Evolutionary conservation across 139 green algal species (phyloP), one percentile per base, ranked within the genome.

Genomic region (Dunaliella primolecta): DNA sequence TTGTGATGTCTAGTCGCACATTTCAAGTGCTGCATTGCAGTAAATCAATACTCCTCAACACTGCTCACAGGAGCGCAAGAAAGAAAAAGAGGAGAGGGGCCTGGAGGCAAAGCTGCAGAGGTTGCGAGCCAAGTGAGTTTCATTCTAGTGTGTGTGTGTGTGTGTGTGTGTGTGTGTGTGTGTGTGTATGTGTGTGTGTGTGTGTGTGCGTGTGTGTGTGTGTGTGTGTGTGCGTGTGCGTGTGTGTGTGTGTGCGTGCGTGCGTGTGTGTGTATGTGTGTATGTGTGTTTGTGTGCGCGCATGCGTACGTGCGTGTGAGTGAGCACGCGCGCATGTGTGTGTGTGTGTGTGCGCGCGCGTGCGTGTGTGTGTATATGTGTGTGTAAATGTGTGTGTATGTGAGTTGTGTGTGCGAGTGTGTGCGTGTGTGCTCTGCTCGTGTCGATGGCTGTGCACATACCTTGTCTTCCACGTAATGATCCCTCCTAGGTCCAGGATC

Each of bases 121-220:
- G 1, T 85, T 98, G 31, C 94, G 94, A 35, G 75, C 91, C 24
- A 98, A 96, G 95, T 97, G 85, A 88, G 95, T 78, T 74, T 33
- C 46, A 64, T 15, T 25, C 2, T 36, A 35, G 7, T 64, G 2
- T 32, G 71, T 15, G 71, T 84, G 55, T 72, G 75, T 11, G 15
- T 24, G 57, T 36, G 35, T n/a, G n/a, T 74, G 56, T 74, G n/a
- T 29, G 64, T 20, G 3, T 56, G 70, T 15, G 30, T 33, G 55
- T 57, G 55, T 56, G 20, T n/a, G n/a, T n/a, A 80, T 15, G 71
- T 84, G 55, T 72, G 75, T 11, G 15, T 24, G 57, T 36, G 35
- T n/a, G n/a, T 74, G 56, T 74, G n/a, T 29, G 64, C 2, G 3
- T 56, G 70, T 15, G 30, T 33, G 55, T 57, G 55, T 56, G 20